phyloP scores from a whole-genome alignment of 768 basidiomycete species.

The Lactarius trivialis region DNA sequence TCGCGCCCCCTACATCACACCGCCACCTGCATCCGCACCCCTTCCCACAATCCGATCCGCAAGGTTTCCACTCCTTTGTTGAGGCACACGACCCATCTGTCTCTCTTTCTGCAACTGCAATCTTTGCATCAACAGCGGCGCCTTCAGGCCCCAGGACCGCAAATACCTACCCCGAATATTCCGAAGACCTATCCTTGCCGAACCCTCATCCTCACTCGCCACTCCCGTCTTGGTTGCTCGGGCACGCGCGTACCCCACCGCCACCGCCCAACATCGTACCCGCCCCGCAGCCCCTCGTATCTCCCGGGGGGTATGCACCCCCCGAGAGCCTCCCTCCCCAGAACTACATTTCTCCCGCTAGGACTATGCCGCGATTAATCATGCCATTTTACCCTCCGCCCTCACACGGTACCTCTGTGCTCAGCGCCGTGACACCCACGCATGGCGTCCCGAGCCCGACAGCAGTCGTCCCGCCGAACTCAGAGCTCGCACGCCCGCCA shows the following conservation, averaged over 20 bases:
- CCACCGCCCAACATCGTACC: neutral
- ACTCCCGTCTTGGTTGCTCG: neutral
- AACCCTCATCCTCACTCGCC: constrained; percentile 10
- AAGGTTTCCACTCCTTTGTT: neutral
- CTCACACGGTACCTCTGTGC: constrained; percentile 1
- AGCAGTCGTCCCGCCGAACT: constrained; percentile 8
- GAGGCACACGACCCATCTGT: neutral
- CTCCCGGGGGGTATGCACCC: constrained; percentile 8
- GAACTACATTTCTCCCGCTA: neutral
- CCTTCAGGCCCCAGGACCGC: neutral
- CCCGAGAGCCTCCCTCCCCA: constrained; percentile 13
- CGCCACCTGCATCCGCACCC: neutral
- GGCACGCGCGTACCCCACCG: neutral
- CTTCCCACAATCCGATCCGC: constrained; percentile 1
- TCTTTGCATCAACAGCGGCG: neutral
- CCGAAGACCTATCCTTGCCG: neutral
- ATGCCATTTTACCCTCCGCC: constrained; percentile 1
- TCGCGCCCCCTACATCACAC: constrained; percentile 10
- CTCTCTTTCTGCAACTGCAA: neutral
- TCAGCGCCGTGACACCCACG: neutral
- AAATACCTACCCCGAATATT: neutral
- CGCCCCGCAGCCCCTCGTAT: neutral
- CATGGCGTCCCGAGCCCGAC: neutral
- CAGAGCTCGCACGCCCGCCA: constrained; percentile 13
- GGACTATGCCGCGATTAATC: neutral